A percentile compares a stretch with the other conserved stretches of the same genome.
phyloP scores from a whole-genome alignment of 768 basidiomycete species.

The Pleurotus sapidus region DNA sequence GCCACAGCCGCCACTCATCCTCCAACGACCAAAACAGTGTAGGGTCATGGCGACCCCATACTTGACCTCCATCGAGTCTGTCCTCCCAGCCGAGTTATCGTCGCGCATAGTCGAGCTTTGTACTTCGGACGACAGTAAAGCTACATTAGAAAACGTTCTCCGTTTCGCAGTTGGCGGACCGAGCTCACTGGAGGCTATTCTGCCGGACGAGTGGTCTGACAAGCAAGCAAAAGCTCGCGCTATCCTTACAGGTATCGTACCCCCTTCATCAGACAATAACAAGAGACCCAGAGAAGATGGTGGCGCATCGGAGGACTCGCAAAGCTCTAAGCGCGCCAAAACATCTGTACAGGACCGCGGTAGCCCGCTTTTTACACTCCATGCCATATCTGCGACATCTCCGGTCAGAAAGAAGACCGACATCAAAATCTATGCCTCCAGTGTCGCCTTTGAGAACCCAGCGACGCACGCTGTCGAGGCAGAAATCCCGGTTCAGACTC shows the following conservation, averaged over 20 bases:
- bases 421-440: conserved; percentile 49
- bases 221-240: conserved; percentile 29
- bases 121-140: conserved; percentile 28
- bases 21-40: too few relatives aligned
- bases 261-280: conserved; percentile 17
- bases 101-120: conserved; percentile 28
- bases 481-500: conserved; percentile 42
- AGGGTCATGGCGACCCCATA: not conserved
- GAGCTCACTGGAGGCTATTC: conserved; percentile 24
- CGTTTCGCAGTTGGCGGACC: conserved; percentile 41
- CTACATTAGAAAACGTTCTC: conserved; percentile 38
- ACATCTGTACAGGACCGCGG: conserved; percentile 22
- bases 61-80: conserved; percentile 23
- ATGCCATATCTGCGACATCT: conserved; percentile 65
- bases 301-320: conserved; percentile 10
- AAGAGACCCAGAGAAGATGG: conserved; percentile 36
- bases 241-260: conserved; percentile 26
- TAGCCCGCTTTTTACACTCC: conserved; percentile 53
- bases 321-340: conserved; percentile 30
- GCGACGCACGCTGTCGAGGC: conserved; percentile 46
- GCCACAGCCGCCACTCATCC: too few relatives aligned
- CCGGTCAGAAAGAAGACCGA: conserved; percentile 78
- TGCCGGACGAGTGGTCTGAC: conserved; percentile 33
- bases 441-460: conserved; percentile 53
- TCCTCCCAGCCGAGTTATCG: conserved; percentile 32